Percentiles rank a stretch among this genome's conserved stretches.
phyloP scores from a whole-genome alignment of 805 yeast genomes.

The Candida vartiovaarae region DNA sequence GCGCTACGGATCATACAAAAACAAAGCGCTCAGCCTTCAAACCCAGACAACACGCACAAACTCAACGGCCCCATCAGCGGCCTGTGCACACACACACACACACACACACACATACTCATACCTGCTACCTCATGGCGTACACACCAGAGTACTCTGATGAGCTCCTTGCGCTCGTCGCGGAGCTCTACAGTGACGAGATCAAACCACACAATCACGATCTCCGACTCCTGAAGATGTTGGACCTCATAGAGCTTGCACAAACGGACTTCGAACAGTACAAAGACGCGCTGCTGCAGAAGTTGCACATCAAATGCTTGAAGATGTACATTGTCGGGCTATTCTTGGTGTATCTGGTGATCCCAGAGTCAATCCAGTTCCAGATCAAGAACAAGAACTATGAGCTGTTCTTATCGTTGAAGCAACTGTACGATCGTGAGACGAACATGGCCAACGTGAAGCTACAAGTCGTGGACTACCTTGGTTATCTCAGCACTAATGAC shows the following conservation, averaged over 20 bases:
- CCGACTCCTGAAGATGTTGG: conserved; percentile 28
- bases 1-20: no score
- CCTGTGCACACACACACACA: no score
- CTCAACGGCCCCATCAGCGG: no score
- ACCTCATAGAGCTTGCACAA: conserved; percentile 31
- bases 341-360: conserved; percentile 31
- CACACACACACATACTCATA: no score
- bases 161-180: conserved; percentile 23
- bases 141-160: conserved; percentile 36
- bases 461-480: conserved; percentile 28
- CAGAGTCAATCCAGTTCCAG: conserved; percentile 34
- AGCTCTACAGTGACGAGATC: conserved; percentile 29
- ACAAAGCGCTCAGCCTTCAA: no score
- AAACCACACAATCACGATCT: conserved; percentile 25
- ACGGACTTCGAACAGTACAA: conserved; percentile 28
- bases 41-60: no score
- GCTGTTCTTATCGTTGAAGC: conserved; percentile 29
- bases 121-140: conserved; percentile 8
- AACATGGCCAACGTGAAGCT: conserved; percentile 34
- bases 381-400: conserved; percentile 32
- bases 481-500: conserved; percentile 19
- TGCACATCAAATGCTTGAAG: conserved; percentile 24
- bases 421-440: conserved; percentile 28
- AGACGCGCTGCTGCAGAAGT: conserved; percentile 11
- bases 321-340: conserved; percentile 31